Percentiles rank a stretch among this genome's conserved stretches.
These are phyloP conservation scores for Choanephora cucurbitarum DNA, from an alignment of 371 early-diverging fungal species.

Conservation along the genomic window DNA sequence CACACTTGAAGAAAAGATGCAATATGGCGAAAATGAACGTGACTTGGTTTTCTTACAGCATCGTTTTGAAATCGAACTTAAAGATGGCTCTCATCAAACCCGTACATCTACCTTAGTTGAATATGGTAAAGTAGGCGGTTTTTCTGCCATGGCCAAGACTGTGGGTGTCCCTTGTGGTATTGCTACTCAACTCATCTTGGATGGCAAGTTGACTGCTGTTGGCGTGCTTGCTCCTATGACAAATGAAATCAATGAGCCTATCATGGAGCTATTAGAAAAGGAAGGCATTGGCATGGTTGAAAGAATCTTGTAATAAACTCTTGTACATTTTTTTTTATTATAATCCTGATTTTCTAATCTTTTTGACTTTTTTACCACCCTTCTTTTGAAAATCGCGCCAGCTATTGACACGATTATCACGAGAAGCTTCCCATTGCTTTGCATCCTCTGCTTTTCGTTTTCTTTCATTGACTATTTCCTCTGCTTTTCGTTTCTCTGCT, in stretches of 20 bases:
- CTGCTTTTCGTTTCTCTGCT: constrained; percentile 60
- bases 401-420: constrained; percentile 70
- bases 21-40: constrained; percentile 89
- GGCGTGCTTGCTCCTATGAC: constrained; percentile 97
- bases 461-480: constrained; percentile 51
- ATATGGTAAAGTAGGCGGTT: constrained; percentile 90
- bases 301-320: constrained; percentile 63
- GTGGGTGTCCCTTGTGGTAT: constrained; percentile 98
- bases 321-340: constrained; percentile 1
- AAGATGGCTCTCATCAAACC: constrained; percentile 76
- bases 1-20: constrained; percentile 91
- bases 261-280: constrained; percentile 81
- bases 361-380: constrained; percentile 58
- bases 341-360: constrained; percentile 18
- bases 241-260: constrained; percentile 85
- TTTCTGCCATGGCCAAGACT: constrained; percentile 97
- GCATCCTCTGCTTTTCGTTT: constrained; percentile 70
- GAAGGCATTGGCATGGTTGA: constrained; percentile 92
- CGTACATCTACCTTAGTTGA: constrained; percentile 91
- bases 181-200: constrained; percentile 88
- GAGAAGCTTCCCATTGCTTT: constrained; percentile 71
- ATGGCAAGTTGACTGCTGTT: constrained; percentile 71
- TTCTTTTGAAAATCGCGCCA: constrained; percentile 71
- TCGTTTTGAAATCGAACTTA: constrained; percentile 88
- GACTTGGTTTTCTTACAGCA: constrained; percentile 98